Conservation (phyloP, 2,329 filamentous ascomycete species). For the Byssothecium circinans region DNA sequence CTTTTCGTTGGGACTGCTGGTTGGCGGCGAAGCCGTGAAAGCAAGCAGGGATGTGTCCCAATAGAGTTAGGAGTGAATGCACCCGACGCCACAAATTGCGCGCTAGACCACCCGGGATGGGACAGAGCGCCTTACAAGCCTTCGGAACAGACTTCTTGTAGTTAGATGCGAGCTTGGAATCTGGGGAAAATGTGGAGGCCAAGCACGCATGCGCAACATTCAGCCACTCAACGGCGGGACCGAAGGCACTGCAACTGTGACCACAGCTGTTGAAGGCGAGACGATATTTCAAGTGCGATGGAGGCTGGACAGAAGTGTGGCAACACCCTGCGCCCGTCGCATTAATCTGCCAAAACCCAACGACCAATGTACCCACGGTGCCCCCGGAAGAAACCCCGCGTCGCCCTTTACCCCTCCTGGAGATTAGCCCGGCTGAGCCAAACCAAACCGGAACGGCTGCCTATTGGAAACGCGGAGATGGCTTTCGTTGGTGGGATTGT, state of each 20-base stretch:
- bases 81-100: conserved; percentile 22
- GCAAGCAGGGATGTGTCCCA: conserved; percentile 9
- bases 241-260: not conserved
- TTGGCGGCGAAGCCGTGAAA: conserved; percentile 14
- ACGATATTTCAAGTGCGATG: not conserved
- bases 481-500: conserved; percentile 11
- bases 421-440: conserved; percentile 14
- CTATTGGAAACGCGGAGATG: not conserved
- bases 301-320: too few relatives aligned
- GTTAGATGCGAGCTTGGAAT: conserved; percentile 20
- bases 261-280: not conserved
- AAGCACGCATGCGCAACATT: not conserved
- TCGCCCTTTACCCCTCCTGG: conserved; percentile 22
- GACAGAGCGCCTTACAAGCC: conserved; percentile 17
- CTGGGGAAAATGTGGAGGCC: conserved; percentile 22
- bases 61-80: conserved; percentile 24
- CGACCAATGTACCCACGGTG: conserved; percentile 1
- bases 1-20: conserved; percentile 19
- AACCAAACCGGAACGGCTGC: not conserved
- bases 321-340: too few relatives aligned
- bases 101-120: conserved; percentile 17
- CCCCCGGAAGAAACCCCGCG: conserved; percentile 17
- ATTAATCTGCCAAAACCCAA: not conserved
- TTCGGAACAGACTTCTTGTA: conserved; percentile 22
- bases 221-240: not conserved